Base-by-base conservation (phyloP, 345 rosid species). In the Linum tenue region DNA sequence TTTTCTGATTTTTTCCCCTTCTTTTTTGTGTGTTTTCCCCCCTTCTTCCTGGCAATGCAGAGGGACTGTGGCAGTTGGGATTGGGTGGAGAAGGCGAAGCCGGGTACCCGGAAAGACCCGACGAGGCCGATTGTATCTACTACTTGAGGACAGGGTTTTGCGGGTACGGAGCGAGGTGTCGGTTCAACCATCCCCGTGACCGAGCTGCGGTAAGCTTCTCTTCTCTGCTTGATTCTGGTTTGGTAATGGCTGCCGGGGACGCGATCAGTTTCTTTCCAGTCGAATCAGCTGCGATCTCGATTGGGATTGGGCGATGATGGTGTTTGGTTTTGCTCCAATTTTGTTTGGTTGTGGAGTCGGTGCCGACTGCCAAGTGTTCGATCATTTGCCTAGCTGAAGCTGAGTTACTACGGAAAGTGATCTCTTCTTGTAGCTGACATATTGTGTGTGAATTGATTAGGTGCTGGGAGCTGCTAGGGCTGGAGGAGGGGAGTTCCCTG, bases 181-280 rank as follows among this genome's bases (percentile, higher is more conserved):
- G 92, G 78, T 94, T 79, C 85, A 94, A 94, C 73, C 99, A 94
- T 73, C 97, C 99, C 41, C 89, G 79, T 51, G 88, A 90, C 75
- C 89, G 89, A 56, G 73, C 69, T 60, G 72, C 70, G 86, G 99
- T 94, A 86, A 79, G 73, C 48, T 44, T 62, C 31, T 22, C 31
- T 22, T 22, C 31, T 22, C 31, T 22, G 31, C 31, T 22, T 22
- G 31, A 22, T 22, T 31, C 37, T 38, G 61, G 51, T 37, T 72
- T 44, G 62, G 56, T 48, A 55, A 22, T 5, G 31, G 37, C 59
- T 64, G 7, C 39, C 3, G 17, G 6, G 9, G 16, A 11, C 12
- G 7, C 5, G 12, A 5, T 14, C 16, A 11, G 15, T 55, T 15
- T 57, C 35, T n/a, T 57, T 57, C 60, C 17, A 14, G 7, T 22